Evolutionary conservation across 78 protist species (phyloP), one percentile per base, ranked within the genome.

Genomic region (Cavenderia fasciculata): DNA sequence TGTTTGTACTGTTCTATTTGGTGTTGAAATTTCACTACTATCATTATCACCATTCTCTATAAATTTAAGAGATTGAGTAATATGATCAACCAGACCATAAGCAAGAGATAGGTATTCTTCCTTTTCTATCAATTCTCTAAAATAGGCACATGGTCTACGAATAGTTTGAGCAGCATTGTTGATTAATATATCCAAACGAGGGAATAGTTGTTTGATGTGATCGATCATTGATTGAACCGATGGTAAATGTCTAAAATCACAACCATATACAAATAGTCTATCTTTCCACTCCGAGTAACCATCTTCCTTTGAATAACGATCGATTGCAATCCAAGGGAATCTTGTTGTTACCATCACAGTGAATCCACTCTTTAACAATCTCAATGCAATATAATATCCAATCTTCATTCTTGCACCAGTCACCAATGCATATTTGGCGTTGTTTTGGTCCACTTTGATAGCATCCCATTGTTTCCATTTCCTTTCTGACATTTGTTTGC

Each of bases 371-470:
- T 47, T 19, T 21, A 94, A 73, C 31, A 94, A 54, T 11, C 16
- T 19, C 3, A 57, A 36, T 10, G 59, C 93, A 23, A 34, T 54
- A 47, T 51, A 38, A 29, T 21, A 89, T n/a, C 96, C 96, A 21
- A 94, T 76, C 70, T 94, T 94, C 34, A 77, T 82, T 34, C 96
- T 62, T 34, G 85, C 92, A 31, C 97, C 97, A 4, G 97, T 95
- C 2, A 95, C 69, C 18, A 95, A 56, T 8, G 93, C 96, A 31
- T 68, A 27, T 47, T 8, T n/a, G n/a, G n/a, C n/a, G n/a, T n/a
- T n/a, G n/a, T n/a, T n/a, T n/a, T n/a, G 10, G 8, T 29, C 6
- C 4, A 27, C 1, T 27, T 27, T 36, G 21, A 52, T 12, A 3
- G 18, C 4, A 57, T 57, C 63, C 63, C 63, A 57, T 27, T 57